Evolutionary conservation across 768 basidiomycete genomes (phyloP).

Genomic region (Hysterangium stoloniferum): DNA sequence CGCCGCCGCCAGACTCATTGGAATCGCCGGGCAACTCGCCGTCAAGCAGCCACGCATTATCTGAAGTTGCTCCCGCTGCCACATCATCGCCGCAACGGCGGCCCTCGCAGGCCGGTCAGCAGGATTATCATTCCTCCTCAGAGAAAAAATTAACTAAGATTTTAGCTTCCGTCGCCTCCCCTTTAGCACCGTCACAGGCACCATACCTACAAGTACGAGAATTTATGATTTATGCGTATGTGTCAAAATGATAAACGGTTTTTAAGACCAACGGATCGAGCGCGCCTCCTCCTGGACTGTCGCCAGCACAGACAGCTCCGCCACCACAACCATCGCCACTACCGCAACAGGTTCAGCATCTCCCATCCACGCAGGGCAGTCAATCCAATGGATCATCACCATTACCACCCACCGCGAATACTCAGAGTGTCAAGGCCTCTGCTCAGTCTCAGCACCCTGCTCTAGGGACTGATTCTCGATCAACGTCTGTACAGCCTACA

Average conservation of each 20-base stretch:
- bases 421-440: slow-evolving; percentile 55
- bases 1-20: slow-evolving; percentile 22
- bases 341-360: slow-evolving; percentile 42
- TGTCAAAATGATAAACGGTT: not conserved
- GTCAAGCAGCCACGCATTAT: slow-evolving; percentile 59
- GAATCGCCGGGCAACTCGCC: slow-evolving; percentile 52
- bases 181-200: slow-evolving; percentile 32
- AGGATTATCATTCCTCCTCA: not conserved
- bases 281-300: slow-evolving; percentile 21
- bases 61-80: slow-evolving; percentile 46
- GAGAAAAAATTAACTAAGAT: not conserved
- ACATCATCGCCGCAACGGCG: slow-evolving; percentile 51
- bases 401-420: slow-evolving; percentile 26
- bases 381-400: slow-evolving; percentile 24
- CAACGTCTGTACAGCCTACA: slow-evolving; percentile 22
- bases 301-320: slow-evolving; percentile 32
- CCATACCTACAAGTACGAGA: slow-evolving; percentile 33
- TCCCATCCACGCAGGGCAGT: slow-evolving; percentile 12
- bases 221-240: slow-evolving; percentile 26
- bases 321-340: slow-evolving; percentile 36
- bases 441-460: slow-evolving; percentile 21
- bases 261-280: slow-evolving; percentile 5
- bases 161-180: slow-evolving; percentile 39
- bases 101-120: slow-evolving; percentile 42
- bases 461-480: not conserved